Percentiles rank a stretch among this genome's conserved stretches.
Evolutionary conservation across 495 filamentous ascomycete genomes (phyloP).

Genomic region (Xylaria curta): DNA sequence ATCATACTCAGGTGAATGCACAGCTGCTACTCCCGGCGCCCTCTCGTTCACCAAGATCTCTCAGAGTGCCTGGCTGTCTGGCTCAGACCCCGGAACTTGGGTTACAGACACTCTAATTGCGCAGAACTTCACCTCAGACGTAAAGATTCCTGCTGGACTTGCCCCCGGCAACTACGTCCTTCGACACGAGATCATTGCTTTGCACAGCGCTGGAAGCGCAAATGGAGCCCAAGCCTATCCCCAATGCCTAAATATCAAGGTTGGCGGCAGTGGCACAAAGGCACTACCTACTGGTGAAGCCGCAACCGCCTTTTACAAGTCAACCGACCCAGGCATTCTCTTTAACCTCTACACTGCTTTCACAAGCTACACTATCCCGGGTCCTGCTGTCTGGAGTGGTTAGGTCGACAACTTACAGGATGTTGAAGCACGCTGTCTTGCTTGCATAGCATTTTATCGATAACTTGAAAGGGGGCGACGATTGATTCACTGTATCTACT

Average conservation of each 20-base stretch:
- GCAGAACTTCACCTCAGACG: conserved; percentile 64
- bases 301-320: conserved; percentile 60
- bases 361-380: conserved; percentile 44
- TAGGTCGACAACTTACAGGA: not conserved
- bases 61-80: conserved; percentile 56
- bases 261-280: conserved; percentile 63
- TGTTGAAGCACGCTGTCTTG: not conserved
- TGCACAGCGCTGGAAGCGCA: conserved; percentile 62
- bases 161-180: conserved; percentile 70
- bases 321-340: conserved; percentile 61
- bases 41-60: conserved; percentile 73
- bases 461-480: not conserved
- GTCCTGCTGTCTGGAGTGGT: conserved; percentile 33
- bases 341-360: conserved; percentile 62
- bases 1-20: conserved; percentile 51
- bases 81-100: conserved; percentile 63
- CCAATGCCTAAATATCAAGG: conserved; percentile 68
- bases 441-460: not conserved
- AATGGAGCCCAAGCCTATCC: conserved; percentile 74
- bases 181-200: conserved; percentile 74
- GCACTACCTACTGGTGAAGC: conserved; percentile 42
- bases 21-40: conserved; percentile 61
- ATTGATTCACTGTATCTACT: conserved; percentile 1
- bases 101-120: conserved; percentile 66
- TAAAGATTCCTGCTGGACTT: conserved; percentile 64